Evolutionary conservation across 164 flowering plant species (phyloP), one percentile per base, ranked within the genome.

Genomic region (Macadamia integrifolia): DNA sequence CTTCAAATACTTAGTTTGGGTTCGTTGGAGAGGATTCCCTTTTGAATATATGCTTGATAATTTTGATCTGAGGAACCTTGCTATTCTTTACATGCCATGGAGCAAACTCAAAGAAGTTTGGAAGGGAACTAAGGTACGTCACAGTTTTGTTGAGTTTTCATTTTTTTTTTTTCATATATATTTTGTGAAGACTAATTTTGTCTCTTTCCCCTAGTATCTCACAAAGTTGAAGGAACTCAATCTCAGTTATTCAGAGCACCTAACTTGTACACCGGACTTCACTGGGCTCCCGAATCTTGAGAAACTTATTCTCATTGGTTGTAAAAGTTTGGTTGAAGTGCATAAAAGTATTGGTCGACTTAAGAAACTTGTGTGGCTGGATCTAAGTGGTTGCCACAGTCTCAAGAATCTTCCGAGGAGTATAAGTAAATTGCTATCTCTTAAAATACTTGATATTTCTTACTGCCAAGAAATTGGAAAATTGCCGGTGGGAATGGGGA

Each of bases 1-100:
- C 23, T 23, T 23, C 23, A 23, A 23, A 23, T 23, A 64, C 9
- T 32, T 78, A 35, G 65, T 61, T 32, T 62, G 63, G 61, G 35
- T 78, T 1, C 9, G 30, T 50, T 78, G 75, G 80, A 55, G 35
- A 10, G 60, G 62, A 3, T 75, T 48, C 13, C 78, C 69, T 6
- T 23, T 65, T 28, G 32, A 61, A 8, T 65, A 48, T 23, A 6
- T 78, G 4, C 78, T 75, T 6, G 18, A 35, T n/a, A 52, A 71
- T 12, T 62, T 71, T 50, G 3, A 30, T 52, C 53, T 59, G 15
- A 42, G 29, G 42, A 57, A 66, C 8, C 48, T 79, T 1, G 40
- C 0, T 35, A 35, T 35, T 35, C 40, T 35, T 2, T 14, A 43
- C 14, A 66, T 23, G 23, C 23, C 23, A 23, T 23, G 80, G 62